Percentiles rank a stretch among this genome's conserved stretches.
These are phyloP conservation scores for Monascus ruber DNA, from an alignment of 2,329 filamentous ascomycete species.

Conservation along the genomic window DNA sequence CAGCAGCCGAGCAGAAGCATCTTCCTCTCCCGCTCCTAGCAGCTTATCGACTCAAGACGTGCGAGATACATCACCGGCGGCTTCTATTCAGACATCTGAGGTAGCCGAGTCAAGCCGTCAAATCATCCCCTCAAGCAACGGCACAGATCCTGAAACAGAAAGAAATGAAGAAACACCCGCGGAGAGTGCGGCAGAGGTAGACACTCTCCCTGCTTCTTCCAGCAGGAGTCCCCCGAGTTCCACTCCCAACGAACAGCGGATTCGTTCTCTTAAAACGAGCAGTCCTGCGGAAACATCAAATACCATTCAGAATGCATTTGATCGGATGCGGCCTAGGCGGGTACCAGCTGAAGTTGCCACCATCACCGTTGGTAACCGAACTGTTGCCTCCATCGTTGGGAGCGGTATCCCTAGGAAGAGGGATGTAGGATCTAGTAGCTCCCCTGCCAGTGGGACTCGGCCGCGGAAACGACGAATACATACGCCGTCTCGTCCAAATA, in stretches of 20 bases:
- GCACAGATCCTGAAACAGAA: neutral
- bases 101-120: conserved; percentile 1
- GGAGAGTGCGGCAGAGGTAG: conserved; percentile 1
- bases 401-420: conserved; percentile 34
- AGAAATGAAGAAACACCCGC: conserved; percentile 5
- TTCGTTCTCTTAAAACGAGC: conserved; percentile 4
- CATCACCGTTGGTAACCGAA: conserved; percentile 61
- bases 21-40: conserved; percentile 7
- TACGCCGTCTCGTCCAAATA: conserved; percentile 23
- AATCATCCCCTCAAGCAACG: neutral
- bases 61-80: neutral
- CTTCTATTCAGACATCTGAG: neutral
- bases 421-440: conserved; percentile 15
- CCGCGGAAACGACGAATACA: conserved; percentile 31
- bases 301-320: conserved; percentile 49
- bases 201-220: conserved; percentile 3
- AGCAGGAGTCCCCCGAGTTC: conserved; percentile 2
- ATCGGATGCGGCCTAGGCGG: conserved; percentile 54
- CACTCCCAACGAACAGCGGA: conserved; percentile 4
- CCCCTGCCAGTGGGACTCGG: conserved; percentile 7
- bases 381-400: conserved; percentile 55
- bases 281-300: conserved; percentile 26
- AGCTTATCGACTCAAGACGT: conserved; percentile 1
- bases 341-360: conserved; percentile 55
- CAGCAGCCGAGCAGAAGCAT: conserved; percentile 5